Conservation (phyloP, 202 grass and related monocot genomes). For the Thinopyrum obtusiflorum region DNA sequence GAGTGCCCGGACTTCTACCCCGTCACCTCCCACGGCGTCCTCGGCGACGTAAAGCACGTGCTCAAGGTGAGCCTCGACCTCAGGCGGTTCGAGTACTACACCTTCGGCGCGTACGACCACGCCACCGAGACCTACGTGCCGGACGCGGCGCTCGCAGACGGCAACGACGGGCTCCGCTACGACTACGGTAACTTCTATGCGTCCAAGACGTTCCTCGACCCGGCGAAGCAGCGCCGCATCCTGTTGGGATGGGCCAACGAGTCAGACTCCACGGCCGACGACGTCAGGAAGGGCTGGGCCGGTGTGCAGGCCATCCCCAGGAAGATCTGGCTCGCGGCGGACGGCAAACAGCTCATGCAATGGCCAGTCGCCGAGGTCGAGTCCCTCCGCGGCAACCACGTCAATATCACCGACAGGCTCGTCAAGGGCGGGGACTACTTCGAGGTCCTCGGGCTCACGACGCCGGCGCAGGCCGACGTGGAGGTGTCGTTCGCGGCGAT, state of each 20-base stretch:
- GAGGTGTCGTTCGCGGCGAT: conserved; percentile 61
- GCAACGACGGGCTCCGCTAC: conserved; percentile 43
- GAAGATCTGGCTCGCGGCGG: conserved; percentile 49
- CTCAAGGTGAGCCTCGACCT: conserved; percentile 83
- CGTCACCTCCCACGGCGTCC: conserved; percentile 12
- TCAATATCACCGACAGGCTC: conserved; percentile 26
- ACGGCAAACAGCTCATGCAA: conserved; percentile 58
- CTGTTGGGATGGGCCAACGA: conserved; percentile 79
- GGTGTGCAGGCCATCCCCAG: conserved; percentile 70
- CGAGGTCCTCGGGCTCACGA: conserved; percentile 44
- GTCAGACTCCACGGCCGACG: conserved; percentile 47
- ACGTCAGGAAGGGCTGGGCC: conserved; percentile 62
- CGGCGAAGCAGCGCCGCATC: conserved; percentile 36
- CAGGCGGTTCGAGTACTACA: conserved; percentile 66
- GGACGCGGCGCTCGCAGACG: conserved; percentile 40
- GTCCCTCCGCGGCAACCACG: conserved; percentile 34
- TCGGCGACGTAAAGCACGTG: conserved; percentile 32
- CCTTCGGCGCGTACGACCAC: conserved; percentile 59
- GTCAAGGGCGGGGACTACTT: conserved; percentile 23
- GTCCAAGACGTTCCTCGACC: conserved; percentile 66
- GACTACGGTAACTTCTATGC: conserved; percentile 83
- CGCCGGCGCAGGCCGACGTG: conserved; percentile 61
- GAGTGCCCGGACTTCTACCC: conserved; percentile 87
- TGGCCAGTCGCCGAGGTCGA: conserved; percentile 75
- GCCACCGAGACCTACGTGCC: conserved; percentile 50